Percentiles rank a stretch among this genome's conserved stretches.
These are phyloP conservation scores for Eimeria falciformis DNA, from an alignment of 169 alveolate species.

Conservation along the genomic window DNA sequence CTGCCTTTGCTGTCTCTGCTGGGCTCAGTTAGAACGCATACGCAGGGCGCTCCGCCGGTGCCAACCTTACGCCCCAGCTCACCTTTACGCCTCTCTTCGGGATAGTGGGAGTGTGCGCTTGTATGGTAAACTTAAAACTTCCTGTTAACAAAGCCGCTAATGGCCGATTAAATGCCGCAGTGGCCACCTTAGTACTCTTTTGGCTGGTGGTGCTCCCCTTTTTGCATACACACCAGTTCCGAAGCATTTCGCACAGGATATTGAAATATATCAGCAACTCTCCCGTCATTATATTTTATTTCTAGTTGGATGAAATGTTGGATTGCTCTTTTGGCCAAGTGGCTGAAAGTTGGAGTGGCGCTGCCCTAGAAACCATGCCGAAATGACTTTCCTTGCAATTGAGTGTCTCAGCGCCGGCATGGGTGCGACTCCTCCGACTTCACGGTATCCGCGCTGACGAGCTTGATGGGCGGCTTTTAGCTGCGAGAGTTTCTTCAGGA, in stretches of 20 bases:
- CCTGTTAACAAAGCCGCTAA: no score
- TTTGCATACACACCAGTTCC: no score
- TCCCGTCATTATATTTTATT: no score
- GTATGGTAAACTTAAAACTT: conserved; percentile 56
- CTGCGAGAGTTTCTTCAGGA: conserved; percentile 46
- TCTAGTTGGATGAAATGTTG: no score
- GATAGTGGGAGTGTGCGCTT: conserved; percentile 66
- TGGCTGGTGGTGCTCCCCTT: conserved; percentile 21
- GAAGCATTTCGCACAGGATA: no score
- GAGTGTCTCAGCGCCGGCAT: conserved; percentile 48
- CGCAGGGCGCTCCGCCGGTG: conserved; percentile 66
- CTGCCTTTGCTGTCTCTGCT: conserved; percentile 29
- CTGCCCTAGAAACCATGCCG: no score
- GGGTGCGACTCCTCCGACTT: conserved; percentile 56
- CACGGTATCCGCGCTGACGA: conserved; percentile 64
- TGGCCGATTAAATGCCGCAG: no score
- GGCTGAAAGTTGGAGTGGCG: no score
- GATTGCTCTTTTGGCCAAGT: no score
- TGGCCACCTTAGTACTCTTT: background rate
- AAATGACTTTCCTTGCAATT: no score
- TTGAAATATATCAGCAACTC: no score
- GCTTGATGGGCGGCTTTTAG: conserved; percentile 61
- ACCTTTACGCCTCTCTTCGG: conserved; percentile 66
- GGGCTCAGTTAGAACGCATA: conserved; percentile 55
- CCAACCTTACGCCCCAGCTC: conserved; percentile 69